Evolutionary conservation across 208 protist species (phyloP), one percentile per base, ranked within the genome.

Genomic region (Leishmania guyanensis): DNA sequence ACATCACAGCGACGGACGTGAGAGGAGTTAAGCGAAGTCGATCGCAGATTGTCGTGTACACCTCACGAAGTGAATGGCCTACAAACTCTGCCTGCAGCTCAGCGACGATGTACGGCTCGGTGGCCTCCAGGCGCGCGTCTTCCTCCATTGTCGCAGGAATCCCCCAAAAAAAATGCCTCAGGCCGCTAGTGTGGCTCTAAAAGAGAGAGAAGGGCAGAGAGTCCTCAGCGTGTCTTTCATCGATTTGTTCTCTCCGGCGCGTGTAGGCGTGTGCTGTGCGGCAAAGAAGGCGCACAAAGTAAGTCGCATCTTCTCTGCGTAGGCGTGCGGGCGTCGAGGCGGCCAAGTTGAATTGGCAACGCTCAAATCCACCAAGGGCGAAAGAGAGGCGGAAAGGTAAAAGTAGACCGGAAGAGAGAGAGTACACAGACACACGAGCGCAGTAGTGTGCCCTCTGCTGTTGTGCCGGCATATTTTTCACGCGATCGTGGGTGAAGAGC

Each of bases 1-100:
- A 88, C 82, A 94, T 77, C 29, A 46, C 73, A 29, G 85, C 83
- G 46, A 91, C 90, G 22, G 85, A 87, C 22, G 76, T 53, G 12
- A 90, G 89, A 0, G 87, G 80, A 14, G 78, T 84, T 83, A 85
- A 92, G 53, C 88, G 78, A 16, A 75, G 46, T 10, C 81, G 84
- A 12, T 85, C 51, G 62, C 89, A 96, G 9, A 94, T 75, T n/a
- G 74, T 77, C 36, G 43, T 65, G 83, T 96, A 96, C 16, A 88
- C 86, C 51, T 89, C 90, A 2, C 85, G 78, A 12, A 88, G 92
- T 5, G 91, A 90, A 29, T 78, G 68, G 43, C 76, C 83, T 50
- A 79, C 89, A 69, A 90, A 93, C 64, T 88, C 85, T 5, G 74
- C 66, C 73, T 93, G 91, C 33, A 90, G 78, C 70, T 84, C 80